phyloP scores from a whole-genome alignment of 441 rosid species.

The Metrosideros polymorpha region DNA sequence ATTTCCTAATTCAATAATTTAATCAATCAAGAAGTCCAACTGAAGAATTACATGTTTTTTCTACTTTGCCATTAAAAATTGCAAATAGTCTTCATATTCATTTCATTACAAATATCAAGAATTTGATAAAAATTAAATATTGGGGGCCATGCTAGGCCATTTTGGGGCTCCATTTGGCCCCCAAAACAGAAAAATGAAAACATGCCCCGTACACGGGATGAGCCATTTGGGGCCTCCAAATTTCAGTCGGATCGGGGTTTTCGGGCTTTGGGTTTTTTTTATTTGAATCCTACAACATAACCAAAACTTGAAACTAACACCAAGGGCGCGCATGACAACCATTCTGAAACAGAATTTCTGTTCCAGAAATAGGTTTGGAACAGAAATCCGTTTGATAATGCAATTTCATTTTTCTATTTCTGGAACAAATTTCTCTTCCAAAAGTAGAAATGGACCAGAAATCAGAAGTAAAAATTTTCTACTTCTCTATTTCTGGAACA shows the following conservation, averaged over 20 bases:
- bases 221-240: background rate
- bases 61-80: background rate
- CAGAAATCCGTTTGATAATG: too few relatives aligned
- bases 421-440: too few relatives aligned
- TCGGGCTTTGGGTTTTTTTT: background rate
- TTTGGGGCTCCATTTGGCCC: background rate
- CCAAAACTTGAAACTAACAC: background rate
- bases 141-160: background rate
- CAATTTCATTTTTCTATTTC: too few relatives aligned
- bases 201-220: background rate
- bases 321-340: too few relatives aligned
- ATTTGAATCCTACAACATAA: background rate
- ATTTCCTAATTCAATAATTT: background rate
- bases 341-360: too few relatives aligned
- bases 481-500: too few relatives aligned
- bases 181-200: background rate
- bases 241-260: background rate
- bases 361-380: too few relatives aligned
- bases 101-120: background rate
- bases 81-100: background rate
- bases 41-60: background rate
- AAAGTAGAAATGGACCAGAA: too few relatives aligned
- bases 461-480: too few relatives aligned
- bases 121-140: background rate
- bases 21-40: background rate